phyloP scores from a whole-genome alignment of 331 rosid species.

The Acacia concinna region DNA sequence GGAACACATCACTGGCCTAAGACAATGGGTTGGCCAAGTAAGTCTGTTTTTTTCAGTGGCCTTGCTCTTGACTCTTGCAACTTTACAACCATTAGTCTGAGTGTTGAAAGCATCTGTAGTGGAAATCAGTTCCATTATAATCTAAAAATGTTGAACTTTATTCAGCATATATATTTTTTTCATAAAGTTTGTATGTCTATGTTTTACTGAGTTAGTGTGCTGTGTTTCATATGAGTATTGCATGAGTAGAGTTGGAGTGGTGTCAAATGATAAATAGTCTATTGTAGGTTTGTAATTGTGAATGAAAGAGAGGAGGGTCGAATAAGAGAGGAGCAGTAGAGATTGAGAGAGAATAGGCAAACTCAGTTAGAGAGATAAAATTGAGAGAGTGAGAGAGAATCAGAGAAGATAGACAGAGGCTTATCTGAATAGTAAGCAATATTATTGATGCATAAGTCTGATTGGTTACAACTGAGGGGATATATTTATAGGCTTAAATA shows the following conservation, averaged over 20 bases:
- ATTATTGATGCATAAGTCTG: too few species aligned
- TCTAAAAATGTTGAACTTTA: background rate
- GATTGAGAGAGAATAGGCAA: too few species aligned
- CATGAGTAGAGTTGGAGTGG: background rate
- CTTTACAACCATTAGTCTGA: background rate
- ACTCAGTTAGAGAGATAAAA: too few species aligned
- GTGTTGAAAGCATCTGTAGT: background rate
- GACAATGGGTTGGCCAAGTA: conserved; percentile 87
- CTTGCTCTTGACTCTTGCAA: background rate
- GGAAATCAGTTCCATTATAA: background rate
- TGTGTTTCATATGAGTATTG: background rate
- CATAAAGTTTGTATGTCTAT: background rate
- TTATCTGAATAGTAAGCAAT: too few species aligned
- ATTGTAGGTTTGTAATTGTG: too few species aligned
- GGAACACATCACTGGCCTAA: conserved; percentile 63
- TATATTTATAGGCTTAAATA: too few species aligned
- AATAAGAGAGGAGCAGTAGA: too few species aligned
- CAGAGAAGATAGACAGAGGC: too few species aligned
- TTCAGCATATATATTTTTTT: background rate
- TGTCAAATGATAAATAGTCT: background rate
- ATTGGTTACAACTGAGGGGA: too few species aligned
- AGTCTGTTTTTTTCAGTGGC: background rate
- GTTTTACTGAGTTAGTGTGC: background rate
- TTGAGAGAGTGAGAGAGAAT: too few species aligned
- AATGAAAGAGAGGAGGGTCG: too few species aligned